Conservation (phyloP, 176 grass and related monocot genomes). For the Phoenix dactylifera region DNA sequence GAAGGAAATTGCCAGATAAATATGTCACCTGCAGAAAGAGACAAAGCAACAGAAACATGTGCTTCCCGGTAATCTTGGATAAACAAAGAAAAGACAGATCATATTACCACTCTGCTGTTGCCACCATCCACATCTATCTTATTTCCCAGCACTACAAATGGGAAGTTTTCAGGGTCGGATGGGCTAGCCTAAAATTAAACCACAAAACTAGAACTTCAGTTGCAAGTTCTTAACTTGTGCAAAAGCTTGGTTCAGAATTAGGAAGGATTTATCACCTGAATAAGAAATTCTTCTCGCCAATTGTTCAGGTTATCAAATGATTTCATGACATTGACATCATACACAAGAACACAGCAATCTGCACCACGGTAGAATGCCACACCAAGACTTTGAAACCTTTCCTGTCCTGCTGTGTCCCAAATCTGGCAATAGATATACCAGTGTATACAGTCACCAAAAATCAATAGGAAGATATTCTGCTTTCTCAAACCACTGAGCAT, state of each 20-base stretch:
- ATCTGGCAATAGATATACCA: constrained; percentile 32
- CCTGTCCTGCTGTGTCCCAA: constrained; percentile 83
- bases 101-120: constrained; percentile 6
- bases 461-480: too few relatives aligned
- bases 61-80: too few relatives aligned
- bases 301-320: constrained; percentile 88
- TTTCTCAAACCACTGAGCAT: too few relatives aligned
- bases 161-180: neutral
- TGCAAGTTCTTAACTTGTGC: neutral
- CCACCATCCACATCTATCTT: neutral
- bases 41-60: too few relatives aligned
- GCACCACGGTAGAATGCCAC: constrained; percentile 88
- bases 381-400: constrained; percentile 80
- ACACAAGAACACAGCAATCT: constrained; percentile 86
- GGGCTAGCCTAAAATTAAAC: neutral
- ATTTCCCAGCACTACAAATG: neutral
- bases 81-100: neutral
- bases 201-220: neutral
- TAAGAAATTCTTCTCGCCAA: constrained; percentile 89
- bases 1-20: constrained; percentile 8
- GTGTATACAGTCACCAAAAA: too few relatives aligned
- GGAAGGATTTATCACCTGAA: constrained; percentile 44
- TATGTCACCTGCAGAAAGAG: neutral
- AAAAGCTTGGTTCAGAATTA: neutral
- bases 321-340: constrained; percentile 85